A percentile compares a stretch with the other conserved stretches of the same genome.
Conservation (phyloP, 2,329 filamentous ascomycete species). For the Zasmidium citrigriseum region DNA sequence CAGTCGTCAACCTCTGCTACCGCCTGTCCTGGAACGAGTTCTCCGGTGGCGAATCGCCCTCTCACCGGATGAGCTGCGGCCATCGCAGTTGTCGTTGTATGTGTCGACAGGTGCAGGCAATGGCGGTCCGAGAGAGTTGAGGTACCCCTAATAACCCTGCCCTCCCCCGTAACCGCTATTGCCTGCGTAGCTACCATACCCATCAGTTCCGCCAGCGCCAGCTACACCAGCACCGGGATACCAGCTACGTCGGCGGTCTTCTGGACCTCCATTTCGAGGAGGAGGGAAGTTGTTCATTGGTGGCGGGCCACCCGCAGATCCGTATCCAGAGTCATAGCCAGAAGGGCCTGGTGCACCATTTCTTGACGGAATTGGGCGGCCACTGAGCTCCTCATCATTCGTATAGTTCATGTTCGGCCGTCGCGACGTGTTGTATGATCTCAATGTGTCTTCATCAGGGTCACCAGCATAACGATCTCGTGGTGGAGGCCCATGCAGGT, state of each 20-base stretch:
- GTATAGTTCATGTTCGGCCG: conserved; percentile 9
- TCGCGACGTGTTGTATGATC: conserved; percentile 13
- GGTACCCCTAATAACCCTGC: background rate
- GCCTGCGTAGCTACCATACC: conserved; percentile 24
- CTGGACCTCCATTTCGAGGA: conserved; percentile 5
- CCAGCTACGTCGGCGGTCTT: conserved; percentile 26
- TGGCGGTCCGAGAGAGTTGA: background rate
- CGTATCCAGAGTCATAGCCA: conserved; percentile 19
- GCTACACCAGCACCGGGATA: conserved; percentile 17
- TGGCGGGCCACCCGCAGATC: conserved; percentile 9
- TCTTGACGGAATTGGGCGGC: conserved; percentile 20
- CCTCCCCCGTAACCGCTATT: conserved; percentile 1
- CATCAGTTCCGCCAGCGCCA: conserved; percentile 25
- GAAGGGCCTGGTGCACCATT: conserved; percentile 12
- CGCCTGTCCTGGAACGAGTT: conserved; percentile 5
- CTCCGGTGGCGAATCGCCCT: conserved; percentile 5
- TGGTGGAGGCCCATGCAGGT: conserved; percentile 22
- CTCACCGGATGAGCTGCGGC: conserved; percentile 6
- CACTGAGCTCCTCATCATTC: conserved; percentile 21
- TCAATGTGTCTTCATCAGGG: conserved; percentile 14
- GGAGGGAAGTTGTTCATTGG: conserved; percentile 5
- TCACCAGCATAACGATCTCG: conserved; percentile 22
- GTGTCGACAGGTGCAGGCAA: background rate
- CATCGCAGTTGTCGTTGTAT: conserved; percentile 7
- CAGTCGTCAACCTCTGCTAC: no score